Percentiles rank a stretch among this genome's conserved stretches.
phyloP scores from a whole-genome alignment of 495 filamentous ascomycete species.

The Xylaria curta region DNA sequence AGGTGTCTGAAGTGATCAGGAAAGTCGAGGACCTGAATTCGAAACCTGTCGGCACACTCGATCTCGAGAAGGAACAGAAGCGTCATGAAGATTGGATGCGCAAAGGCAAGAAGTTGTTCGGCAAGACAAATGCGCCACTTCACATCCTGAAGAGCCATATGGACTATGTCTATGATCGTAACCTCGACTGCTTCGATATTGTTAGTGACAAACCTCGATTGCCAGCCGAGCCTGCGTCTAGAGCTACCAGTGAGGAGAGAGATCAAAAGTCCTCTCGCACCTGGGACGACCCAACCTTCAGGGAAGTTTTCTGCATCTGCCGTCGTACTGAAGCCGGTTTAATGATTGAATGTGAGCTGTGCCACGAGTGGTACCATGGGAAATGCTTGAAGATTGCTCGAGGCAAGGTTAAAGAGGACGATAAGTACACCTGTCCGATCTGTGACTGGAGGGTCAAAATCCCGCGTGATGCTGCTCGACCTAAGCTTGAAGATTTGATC shows the following conservation, averaged over 20 bases:
- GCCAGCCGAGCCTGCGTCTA: conserved; percentile 89
- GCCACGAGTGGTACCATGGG: conserved; percentile 99
- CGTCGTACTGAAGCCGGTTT: conserved; percentile 90
- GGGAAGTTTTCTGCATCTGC: conserved; percentile 98
- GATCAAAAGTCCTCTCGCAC: conserved; percentile 54
- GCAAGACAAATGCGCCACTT: conserved; percentile 95
- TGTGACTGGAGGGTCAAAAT: conserved; percentile 98
- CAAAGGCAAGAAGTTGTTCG: conserved; percentile 96
- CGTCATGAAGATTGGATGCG: conserved; percentile 99
- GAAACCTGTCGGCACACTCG: conserved; percentile 86
- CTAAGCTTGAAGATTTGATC: conserved; percentile 90
- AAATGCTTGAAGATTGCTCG: conserved; percentile 98
- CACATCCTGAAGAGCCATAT: conserved; percentile 95
- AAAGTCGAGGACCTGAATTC: conserved; percentile 86
- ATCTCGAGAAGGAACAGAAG: conserved; percentile 94
- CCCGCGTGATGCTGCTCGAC: conserved; percentile 94
- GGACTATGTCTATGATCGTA: conserved; percentile 88
- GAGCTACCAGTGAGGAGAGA: conserved; percentile 76
- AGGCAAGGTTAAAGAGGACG: conserved; percentile 96
- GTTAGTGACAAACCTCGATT: conserved; percentile 82
- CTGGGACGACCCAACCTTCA: conserved; percentile 57
- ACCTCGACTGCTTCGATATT: conserved; percentile 88
- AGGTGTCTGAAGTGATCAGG: conserved; percentile 88
- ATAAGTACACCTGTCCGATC: conserved; percentile 97
- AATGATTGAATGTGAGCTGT: conserved; percentile 99